Evolutionary conservation across 2,329 filamentous ascomycete genomes (phyloP), one percentile per base, ranked within the genome.

Genomic region (Parascedosporium putredinis): DNA sequence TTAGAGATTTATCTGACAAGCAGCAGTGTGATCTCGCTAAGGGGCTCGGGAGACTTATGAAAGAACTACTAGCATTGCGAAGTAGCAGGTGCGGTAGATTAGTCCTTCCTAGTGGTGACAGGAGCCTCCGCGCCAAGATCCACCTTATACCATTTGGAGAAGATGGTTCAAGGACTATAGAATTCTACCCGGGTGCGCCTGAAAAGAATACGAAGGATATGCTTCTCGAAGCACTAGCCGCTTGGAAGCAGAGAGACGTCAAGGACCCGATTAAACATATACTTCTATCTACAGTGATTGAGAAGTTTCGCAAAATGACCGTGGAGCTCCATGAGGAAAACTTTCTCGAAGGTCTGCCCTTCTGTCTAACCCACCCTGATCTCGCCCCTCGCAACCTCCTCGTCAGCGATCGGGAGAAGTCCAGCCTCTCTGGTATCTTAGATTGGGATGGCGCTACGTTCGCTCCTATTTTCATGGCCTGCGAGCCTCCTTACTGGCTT

Each of bases 361-460:
- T 18, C 9, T 16, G n/a, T n/a, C 16, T 43, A 18, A 20, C 38
- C 22, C 38, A 43, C 38, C 22, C 22, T 10, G 38, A 43, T 14
- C 18, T 43, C 38, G 38, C 38, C 22, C 38, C 38, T 23, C 38
- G 38, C 14, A 43, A 43, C 38, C 16, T 43, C 38, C 38, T 43
- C 12, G 38, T 43, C 14, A 20, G 22, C 18, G 38, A 20, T 10
- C 16, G n/a, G 38, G 16, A 20, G 38, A 18, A 10, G 6, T 20
- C 38, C 14, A 14, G 16, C 14, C 16, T 43, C 22, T 43, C 38
- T 14, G 38, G 14, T 10, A 20, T 43, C 18, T 23, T 43, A 10
- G 38, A 43, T 20, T 43, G 38, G 38, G 38, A 43, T 14, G 22
- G 38, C 22, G 38, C 38, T 20, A 23, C 22, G 12, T 12, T 43